These are phyloP conservation scores for Emmonsia crescens DNA, from an alignment of 2,329 filamentous ascomycete genomes.

Conservation along the genomic window DNA sequence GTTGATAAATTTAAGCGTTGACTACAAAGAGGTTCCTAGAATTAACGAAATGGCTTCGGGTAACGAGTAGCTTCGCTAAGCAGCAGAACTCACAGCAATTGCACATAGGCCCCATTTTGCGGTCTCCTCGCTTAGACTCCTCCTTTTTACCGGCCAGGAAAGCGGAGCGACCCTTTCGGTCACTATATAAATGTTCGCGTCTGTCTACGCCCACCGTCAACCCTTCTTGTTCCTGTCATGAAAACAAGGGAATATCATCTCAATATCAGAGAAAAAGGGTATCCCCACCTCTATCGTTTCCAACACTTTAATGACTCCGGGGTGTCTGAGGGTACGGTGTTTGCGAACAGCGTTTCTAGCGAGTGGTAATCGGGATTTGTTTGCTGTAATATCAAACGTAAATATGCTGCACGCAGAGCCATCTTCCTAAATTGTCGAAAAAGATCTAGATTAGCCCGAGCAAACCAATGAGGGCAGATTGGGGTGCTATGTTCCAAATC, in stretches of 20 bases:
- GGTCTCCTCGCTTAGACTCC: conserved; percentile 80
- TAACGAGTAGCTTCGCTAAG: background rate
- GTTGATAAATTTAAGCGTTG: conserved; percentile 93
- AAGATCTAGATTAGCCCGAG: conserved; percentile 12
- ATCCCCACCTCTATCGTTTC: conserved; percentile 76
- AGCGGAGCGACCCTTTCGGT: conserved; percentile 83
- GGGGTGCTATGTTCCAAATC: conserved; percentile 10
- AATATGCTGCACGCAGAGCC: conserved; percentile 92
- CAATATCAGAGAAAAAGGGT: background rate
- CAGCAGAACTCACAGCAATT: conserved; percentile 53
- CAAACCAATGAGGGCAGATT: conserved; percentile 1
- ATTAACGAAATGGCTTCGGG: background rate
- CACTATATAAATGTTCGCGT: conserved; percentile 90
- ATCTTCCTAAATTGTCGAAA: conserved; percentile 58
- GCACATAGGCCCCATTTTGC: conserved; percentile 92
- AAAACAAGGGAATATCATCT: background rate
- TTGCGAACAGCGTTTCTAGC: conserved; percentile 93
- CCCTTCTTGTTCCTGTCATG: background rate
- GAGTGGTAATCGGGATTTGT: conserved; percentile 70
- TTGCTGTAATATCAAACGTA: conserved; percentile 77
- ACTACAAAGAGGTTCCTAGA: conserved; percentile 36
- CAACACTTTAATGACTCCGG: conserved; percentile 84
- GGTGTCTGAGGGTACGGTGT: conserved; percentile 82
- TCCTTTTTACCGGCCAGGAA: conserved; percentile 80
- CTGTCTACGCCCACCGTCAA: conserved; percentile 50